Base-by-base conservation (phyloP, 2,329 filamentous ascomycete genomes). In the Cladosporium colombiae region DNA sequence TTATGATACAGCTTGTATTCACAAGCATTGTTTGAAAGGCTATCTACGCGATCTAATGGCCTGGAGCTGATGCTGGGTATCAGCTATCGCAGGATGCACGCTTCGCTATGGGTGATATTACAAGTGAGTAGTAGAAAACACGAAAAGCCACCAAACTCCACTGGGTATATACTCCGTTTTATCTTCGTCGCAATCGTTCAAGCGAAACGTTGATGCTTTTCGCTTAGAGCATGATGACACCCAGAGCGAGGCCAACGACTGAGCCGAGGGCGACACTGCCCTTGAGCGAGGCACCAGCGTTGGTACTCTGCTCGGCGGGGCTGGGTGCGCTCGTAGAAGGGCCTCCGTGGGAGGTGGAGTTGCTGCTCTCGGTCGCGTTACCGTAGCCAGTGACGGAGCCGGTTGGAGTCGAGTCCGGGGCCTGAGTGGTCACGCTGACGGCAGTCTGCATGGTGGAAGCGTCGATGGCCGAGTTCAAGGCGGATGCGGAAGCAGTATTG, bases 401-500 rank as follows among this genome's bases (percentile, higher is more conserved):
- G 31, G 65, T 62, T 1, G 37, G 37, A 11, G 21, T 29, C 18
- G 61, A 55, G 55, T 37, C 62, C 18, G 60, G 27, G 16, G 56
- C 52, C 7, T 55, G 37, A 5, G 65, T 57, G 25, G 52, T 37
- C 23, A 65, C 52, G 57, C 46, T 60, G 14, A 69, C 68, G 18
- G 68, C 62, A 25, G 65, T 69, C 35, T 66, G 65, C 8, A 65
- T 62, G 10, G 66, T 65, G 5, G 62, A 65, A 35, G 68, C 65
- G 21, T 61, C 57, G 14, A 63, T 56, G 33, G 50, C 67, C 31
- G 68, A 69, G 67, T 70, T 71, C 52, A 70, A 64, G n/a, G 68
- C 69, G 7, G 70, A 68, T 27, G 68, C 68, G 23, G 71, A 70
- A 11, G 72, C 69, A 18, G 67, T 70, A 69, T 72, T 74, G 40